Conservation (phyloP, 768 basidiomycete species). For the Pulveroboletus ravenelii region DNA sequence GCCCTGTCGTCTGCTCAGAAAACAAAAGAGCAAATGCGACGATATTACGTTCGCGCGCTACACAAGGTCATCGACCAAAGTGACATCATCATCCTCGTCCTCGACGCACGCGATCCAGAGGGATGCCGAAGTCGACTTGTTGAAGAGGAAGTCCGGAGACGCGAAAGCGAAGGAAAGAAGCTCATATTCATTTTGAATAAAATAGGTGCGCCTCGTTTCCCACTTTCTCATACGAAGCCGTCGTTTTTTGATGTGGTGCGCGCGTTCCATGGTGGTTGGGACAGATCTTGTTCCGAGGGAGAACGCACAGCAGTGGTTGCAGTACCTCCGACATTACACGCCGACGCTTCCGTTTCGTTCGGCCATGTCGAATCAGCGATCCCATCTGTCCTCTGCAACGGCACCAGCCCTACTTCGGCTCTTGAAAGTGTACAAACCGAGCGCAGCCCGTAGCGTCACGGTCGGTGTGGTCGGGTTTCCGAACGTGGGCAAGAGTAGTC, state of each 20-base stretch:
- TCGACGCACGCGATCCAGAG: conserved; percentile 94
- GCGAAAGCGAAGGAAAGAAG: conserved; percentile 86
- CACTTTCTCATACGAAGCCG: background rate
- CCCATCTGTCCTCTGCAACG: conserved; percentile 74
- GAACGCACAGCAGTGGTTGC: conserved; percentile 88
- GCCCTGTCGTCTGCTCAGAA: conserved; percentile 34
- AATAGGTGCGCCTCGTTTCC: conserved; percentile 58
- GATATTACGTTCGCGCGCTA: conserved; percentile 72
- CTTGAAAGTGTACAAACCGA: conserved; percentile 78
- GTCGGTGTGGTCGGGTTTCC: conserved; percentile 95
- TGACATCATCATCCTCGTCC: conserved; percentile 83
- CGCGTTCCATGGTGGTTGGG: background rate
- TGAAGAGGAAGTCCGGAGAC: conserved; percentile 86
- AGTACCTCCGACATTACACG: conserved; percentile 85
- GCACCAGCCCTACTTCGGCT: conserved; percentile 75
- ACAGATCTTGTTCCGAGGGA: conserved; percentile 84
- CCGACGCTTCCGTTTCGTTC: conserved; percentile 92
- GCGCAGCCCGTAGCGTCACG: conserved; percentile 60
- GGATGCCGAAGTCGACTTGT: conserved; percentile 89
- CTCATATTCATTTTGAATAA: conserved; percentile 95
- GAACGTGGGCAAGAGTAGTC: conserved; percentile 92
- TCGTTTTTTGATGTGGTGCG: background rate
- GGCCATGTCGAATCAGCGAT: conserved; percentile 68
- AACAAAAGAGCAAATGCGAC: conserved; percentile 66
- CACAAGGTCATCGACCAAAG: conserved; percentile 92